A percentile compares a stretch with the other conserved stretches of the same genome.
Evolutionary conservation across 2,329 filamentous ascomycete genomes (phyloP).

Genomic region (Xylaria sp.): DNA sequence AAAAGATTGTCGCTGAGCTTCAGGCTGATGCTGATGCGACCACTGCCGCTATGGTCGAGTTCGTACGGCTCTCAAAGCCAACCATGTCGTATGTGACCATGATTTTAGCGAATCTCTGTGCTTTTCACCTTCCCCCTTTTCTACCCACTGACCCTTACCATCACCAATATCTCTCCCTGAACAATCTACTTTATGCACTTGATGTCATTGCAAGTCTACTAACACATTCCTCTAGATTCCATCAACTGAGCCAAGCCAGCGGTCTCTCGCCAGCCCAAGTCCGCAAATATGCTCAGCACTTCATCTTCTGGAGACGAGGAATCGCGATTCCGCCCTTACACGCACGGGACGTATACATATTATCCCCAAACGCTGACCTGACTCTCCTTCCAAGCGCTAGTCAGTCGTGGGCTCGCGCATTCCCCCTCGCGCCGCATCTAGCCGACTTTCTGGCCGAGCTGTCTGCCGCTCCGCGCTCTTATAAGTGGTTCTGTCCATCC

Average conservation of each 20-base stretch:
- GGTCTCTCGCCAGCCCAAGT: conserved; percentile 74
- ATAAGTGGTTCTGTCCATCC: conserved; percentile 76
- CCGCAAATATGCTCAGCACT: conserved; percentile 81
- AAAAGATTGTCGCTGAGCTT: conserved; percentile 66
- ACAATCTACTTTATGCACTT: too few relatives aligned
- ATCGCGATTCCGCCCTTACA: conserved; percentile 88
- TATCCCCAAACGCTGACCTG: conserved; percentile 84
- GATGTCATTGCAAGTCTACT: background rate
- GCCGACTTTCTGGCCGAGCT: conserved; percentile 83
- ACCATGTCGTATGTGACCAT: conserved; percentile 51
- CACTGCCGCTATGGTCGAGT: conserved; percentile 72
- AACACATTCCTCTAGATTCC: conserved; percentile 39
- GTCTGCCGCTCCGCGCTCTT: conserved; percentile 74
- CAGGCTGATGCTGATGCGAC: conserved; percentile 71
- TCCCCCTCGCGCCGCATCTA: conserved; percentile 76
- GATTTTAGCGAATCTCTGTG: background rate
- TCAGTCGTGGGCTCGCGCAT: conserved; percentile 67
- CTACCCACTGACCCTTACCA: background rate
- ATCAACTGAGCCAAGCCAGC: conserved; percentile 65
- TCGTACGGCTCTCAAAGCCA: conserved; percentile 68
- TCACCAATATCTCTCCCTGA: too few relatives aligned
- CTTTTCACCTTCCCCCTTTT: background rate
- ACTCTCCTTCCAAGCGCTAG: conserved; percentile 63
- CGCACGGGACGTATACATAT: conserved; percentile 81
- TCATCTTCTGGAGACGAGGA: conserved; percentile 93